A percentile compares a stretch with the other conserved stretches of the same genome.
Evolutionary conservation across 23 red algal species (phyloP).

Genomic region (Agarophyton chilense): DNA sequence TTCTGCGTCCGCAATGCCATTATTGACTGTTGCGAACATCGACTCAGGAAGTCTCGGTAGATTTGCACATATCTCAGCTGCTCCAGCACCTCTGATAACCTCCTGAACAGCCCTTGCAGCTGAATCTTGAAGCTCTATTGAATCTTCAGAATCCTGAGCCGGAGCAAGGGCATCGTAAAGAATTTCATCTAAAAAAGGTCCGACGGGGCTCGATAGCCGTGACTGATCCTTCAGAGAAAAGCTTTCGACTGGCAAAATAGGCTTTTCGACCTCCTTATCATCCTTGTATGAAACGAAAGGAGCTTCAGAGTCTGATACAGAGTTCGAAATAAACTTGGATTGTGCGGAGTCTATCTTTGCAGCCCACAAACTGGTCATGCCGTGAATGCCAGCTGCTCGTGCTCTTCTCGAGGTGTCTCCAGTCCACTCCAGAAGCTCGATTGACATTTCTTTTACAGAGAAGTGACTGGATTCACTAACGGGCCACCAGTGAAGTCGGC

Average conservation of each 20-base stretch:
- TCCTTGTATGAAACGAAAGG: not conserved
- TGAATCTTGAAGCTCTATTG: slow-evolving; percentile 41
- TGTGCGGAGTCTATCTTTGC: slow-evolving; percentile 55
- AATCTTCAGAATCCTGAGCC: not conserved
- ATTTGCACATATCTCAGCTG: slow-evolving; percentile 31
- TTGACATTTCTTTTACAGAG: slow-evolving; percentile 58
- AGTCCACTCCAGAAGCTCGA: slow-evolving; percentile 59
- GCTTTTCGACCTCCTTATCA: slow-evolving; percentile 28
- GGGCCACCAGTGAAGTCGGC: slow-evolving; percentile 67
- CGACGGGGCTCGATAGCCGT: slow-evolving; percentile 34
- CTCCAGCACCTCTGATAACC: slow-evolving; percentile 61
- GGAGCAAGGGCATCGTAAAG: slow-evolving; percentile 66
- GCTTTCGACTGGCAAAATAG: slow-evolving; percentile 31
- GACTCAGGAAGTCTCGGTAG: slow-evolving; percentile 50
- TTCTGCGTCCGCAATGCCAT: slow-evolving; percentile 26
- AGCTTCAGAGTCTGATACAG: slow-evolving; percentile 18
- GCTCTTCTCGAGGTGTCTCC: slow-evolving; percentile 31
- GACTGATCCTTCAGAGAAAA: slow-evolving; percentile 65
- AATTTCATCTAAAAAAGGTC: slow-evolving; percentile 62
- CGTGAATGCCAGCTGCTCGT: slow-evolving; percentile 52
- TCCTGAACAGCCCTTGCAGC: slow-evolving; percentile 45
- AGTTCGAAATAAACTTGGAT: slow-evolving; percentile 27
- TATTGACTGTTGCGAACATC: slow-evolving; percentile 43
- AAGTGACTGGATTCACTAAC: slow-evolving; percentile 37
- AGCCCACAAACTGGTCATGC: slow-evolving; percentile 55